These are phyloP conservation scores for Bipolaris bicolor DNA, from an alignment of 2,329 filamentous ascomycete genomes.

Conservation along the genomic window DNA sequence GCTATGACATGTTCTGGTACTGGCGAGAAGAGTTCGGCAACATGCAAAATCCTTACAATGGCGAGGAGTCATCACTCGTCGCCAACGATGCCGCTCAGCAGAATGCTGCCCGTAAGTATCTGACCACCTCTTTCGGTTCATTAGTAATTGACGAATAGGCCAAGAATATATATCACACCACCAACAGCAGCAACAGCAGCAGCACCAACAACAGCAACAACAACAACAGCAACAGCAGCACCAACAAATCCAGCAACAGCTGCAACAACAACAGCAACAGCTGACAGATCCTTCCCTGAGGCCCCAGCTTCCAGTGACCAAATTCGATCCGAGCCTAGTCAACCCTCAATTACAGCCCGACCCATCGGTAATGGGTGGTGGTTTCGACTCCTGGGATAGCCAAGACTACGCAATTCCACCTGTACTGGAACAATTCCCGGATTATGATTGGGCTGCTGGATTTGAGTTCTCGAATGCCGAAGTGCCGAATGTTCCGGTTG, in stretches of 20 bases:
- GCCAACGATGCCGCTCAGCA: constrained; percentile 33
- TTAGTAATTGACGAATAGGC: constrained; percentile 16
- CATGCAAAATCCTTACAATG: constrained; percentile 46
- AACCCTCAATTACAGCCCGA: constrained; percentile 29
- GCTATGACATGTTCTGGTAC: constrained; percentile 51
- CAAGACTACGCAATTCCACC: constrained; percentile 39
- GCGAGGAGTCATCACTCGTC: constrained; percentile 32
- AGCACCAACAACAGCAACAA: background rate
- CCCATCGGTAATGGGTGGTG: constrained; percentile 25
- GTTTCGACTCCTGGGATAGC: constrained; percentile 36
- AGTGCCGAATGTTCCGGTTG: constrained; percentile 31
- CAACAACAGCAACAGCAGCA: background rate
- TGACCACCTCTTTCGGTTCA: background rate
- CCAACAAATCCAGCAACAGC: background rate
- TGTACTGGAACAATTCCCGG: constrained; percentile 46
- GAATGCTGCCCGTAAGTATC: constrained; percentile 38
- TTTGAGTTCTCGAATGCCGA: constrained; percentile 44
- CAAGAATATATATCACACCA: constrained; percentile 28
- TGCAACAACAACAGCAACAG: constrained; percentile 12
- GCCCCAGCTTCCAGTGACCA: constrained; percentile 29
- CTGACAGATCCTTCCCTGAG: constrained; percentile 23
- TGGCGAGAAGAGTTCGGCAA: constrained; percentile 48
- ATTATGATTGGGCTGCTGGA: constrained; percentile 48
- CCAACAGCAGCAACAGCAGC: constrained; percentile 16
- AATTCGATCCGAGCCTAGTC: constrained; percentile 36